Percentiles rank a stretch among this genome's conserved stretches.
These are phyloP conservation scores for Lasiodiplodia sp. DNA, from an alignment of 2,329 filamentous ascomycete species.

Conservation along the genomic window DNA sequence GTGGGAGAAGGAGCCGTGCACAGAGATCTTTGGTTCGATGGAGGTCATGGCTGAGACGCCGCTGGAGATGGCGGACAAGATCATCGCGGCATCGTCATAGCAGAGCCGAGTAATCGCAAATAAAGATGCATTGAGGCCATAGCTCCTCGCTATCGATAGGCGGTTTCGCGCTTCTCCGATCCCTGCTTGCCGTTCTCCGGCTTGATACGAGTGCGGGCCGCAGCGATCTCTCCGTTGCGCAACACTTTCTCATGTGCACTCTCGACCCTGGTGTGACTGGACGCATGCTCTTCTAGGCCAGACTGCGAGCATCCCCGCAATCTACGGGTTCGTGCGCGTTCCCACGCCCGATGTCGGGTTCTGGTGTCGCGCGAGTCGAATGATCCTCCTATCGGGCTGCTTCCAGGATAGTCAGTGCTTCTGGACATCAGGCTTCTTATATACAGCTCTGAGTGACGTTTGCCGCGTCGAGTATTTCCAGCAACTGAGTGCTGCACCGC, in stretches of 20 bases:
- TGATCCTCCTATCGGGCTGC: background rate
- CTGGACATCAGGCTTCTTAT: background rate
- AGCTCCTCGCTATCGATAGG: constrained; percentile 25
- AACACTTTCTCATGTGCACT: constrained; percentile 1
- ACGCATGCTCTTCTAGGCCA: background rate
- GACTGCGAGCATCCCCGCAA: background rate
- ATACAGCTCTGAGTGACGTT: background rate
- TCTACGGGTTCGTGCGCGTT: background rate
- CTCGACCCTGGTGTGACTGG: background rate
- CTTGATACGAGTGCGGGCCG: constrained; percentile 27
- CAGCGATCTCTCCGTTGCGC: constrained; percentile 18
- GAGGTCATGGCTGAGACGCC: constrained; percentile 59
- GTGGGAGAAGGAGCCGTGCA: constrained; percentile 60
- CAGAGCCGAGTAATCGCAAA: constrained; percentile 23
- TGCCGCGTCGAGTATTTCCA: background rate
- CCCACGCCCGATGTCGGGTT: constrained; percentile 9
- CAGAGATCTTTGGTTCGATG: constrained; percentile 60
- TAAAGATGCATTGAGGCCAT: constrained; percentile 12
- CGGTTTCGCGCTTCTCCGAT: constrained; percentile 25
- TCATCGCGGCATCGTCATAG: constrained; percentile 36
- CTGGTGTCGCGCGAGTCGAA: background rate
- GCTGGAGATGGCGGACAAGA: constrained; percentile 56
- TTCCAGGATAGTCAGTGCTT: background rate
- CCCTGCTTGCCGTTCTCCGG: constrained; percentile 22
- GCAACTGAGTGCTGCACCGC: background rate